Evolutionary conservation across 352 stramenopile species (phyloP).

Genomic region (Phytophthora macrochlamydospora): DNA sequence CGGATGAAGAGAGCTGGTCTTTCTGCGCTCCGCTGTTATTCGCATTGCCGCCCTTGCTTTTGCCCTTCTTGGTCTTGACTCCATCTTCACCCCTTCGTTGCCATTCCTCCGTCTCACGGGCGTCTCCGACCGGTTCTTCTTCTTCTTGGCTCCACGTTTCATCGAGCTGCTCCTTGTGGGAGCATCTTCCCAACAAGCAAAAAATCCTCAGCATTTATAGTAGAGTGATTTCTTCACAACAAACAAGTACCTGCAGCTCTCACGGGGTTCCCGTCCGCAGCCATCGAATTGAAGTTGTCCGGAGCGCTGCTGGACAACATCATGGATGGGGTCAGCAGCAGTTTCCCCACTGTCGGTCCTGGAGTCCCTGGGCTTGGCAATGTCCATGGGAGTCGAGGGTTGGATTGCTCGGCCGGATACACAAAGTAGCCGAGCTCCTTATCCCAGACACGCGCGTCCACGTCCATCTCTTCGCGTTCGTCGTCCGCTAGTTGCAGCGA

Average conservation of each 20-base stretch:
- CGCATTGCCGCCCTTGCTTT: conserved; percentile 35
- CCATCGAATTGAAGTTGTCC: conserved; percentile 36
- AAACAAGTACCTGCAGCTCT: conserved; percentile 26
- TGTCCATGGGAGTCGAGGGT: conserved; percentile 13
- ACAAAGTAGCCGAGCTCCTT: conserved; percentile 85
- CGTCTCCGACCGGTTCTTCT: conserved; percentile 51
- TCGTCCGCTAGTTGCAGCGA: conserved; percentile 46
- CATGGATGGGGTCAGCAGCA: conserved; percentile 73
- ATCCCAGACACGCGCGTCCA: conserved; percentile 87
- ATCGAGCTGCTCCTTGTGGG: conserved; percentile 46
- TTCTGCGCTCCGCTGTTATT: conserved; percentile 43
- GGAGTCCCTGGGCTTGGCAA: conserved; percentile 19
- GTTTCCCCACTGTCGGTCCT: conserved; percentile 38
- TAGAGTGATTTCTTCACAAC: conserved; percentile 2
- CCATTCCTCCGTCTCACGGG: conserved; percentile 46
- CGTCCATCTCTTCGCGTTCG: conserved; percentile 63
- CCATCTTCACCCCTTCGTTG: conserved; percentile 38
- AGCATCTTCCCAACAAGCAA: conserved; percentile 19
- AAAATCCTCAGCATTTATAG: conserved; percentile 20
- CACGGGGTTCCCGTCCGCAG: conserved; percentile 17
- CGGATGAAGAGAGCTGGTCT: conserved; percentile 53
- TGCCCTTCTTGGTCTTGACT: conserved; percentile 26
- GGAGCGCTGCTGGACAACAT: conserved; percentile 74
- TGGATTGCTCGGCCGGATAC: conserved; percentile 60
- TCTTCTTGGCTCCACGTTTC: conserved; percentile 55